Base-by-base conservation (phyloP, 1,284 basidiomycete genomes). In the Meira miltonrushii region DNA sequence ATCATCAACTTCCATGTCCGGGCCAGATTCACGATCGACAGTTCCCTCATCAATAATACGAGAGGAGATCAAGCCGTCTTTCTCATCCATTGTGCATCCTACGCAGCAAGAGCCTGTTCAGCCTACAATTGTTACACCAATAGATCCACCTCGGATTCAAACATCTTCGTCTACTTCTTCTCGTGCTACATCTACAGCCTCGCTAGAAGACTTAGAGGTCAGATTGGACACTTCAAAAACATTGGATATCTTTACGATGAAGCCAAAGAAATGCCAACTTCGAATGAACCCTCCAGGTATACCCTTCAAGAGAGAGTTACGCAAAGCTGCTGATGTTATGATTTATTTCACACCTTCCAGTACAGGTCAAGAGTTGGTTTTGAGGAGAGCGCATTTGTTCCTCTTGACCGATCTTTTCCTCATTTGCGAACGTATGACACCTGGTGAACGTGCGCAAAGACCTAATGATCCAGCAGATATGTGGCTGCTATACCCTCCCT, bases 221-320 rank as follows among this genome's bases (percentile, higher is more conserved):
- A 84, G 89, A 33, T 83, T 98, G 46, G 85, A 87, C 55, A 87
- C 90, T 0, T 84, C 88, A 48, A 82, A 84, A 33, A 90, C 90
- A 4, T 80, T 96, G 38, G 94, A 99, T 79, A 87, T 99, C 49
- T 99, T 99, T 78, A 90, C 90, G 1, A 94, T 99, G 92, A 85
- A 86, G 69, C 88, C 89, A 3, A 93, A 93, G 85, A 92, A 90
- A 81, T 92, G 95, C 67, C 88, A 88, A 66, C 82, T 98, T 54
- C 93, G 96, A 81, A 93, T 98, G 80, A 82, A 84, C 41, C 89
- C 93, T 0, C 86, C 91, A 1, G 81, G 81, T 15, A 82, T 97
- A 38, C 84, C 88, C 13, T 97, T 89, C 78, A 82, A 83, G n/a
- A 87, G 94, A 54, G 83, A 86, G 74, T 72, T 97, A 64, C 86